These are phyloP conservation scores for Neurospora sp. DNA, from an alignment of 495 filamentous ascomycete species.

Conservation along the genomic window DNA sequence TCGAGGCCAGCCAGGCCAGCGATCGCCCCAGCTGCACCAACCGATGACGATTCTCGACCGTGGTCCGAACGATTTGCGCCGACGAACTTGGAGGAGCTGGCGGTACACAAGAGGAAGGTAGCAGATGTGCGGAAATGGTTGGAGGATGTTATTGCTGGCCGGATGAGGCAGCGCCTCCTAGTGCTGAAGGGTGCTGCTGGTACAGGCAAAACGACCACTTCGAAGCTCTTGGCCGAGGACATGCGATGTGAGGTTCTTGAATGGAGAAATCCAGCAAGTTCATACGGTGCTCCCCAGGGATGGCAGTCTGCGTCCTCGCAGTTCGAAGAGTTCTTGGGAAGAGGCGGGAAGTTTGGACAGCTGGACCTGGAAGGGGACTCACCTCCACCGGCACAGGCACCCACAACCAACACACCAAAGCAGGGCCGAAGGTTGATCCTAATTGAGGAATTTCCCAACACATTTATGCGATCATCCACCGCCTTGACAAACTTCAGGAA, in stretches of 20 bases:
- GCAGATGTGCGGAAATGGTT: conserved; percentile 77
- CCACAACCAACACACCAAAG: background rate
- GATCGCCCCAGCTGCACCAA: conserved; percentile 4
- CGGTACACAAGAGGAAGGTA: conserved; percentile 89
- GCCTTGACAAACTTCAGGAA: conserved; percentile 63
- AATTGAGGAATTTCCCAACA: conserved; percentile 91
- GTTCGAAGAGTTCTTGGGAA: conserved; percentile 83
- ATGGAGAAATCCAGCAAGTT: conserved; percentile 74
- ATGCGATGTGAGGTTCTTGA: conserved; percentile 68
- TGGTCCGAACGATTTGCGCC: conserved; percentile 86
- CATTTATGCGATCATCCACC: conserved; percentile 56
- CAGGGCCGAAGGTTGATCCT: conserved; percentile 49
- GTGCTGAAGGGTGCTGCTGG: conserved; percentile 88
- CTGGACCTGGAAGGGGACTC: conserved; percentile 47
- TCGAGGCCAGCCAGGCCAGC: background rate
- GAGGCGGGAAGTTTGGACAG: conserved; percentile 67
- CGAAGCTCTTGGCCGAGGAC: conserved; percentile 61
- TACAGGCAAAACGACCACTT: conserved; percentile 81
- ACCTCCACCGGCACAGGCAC: conserved; percentile 8
- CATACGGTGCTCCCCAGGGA: conserved; percentile 42
- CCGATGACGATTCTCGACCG: conserved; percentile 44
- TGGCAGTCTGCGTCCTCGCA: conserved; percentile 57
- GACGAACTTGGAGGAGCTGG: conserved; percentile 63
- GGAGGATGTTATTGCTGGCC: conserved; percentile 56
- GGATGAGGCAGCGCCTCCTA: conserved; percentile 56